Conservation (phyloP, 1,284 basidiomycete genomes). For the Laetiporus sulphureus region DNA sequence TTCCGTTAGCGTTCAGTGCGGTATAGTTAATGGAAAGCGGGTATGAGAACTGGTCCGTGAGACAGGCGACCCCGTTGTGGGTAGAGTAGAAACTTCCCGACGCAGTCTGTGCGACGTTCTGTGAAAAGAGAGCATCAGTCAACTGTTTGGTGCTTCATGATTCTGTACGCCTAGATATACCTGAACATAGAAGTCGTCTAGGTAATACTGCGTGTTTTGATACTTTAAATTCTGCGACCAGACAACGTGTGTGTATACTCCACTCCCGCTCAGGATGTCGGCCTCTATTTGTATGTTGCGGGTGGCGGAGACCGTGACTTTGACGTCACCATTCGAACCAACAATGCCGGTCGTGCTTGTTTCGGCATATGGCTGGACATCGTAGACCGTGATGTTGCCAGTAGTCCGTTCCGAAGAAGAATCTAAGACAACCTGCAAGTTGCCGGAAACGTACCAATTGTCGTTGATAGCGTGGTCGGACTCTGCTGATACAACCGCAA, state of each 20-base stretch:
- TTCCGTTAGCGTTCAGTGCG: constrained; percentile 30
- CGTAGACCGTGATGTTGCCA: constrained; percentile 55
- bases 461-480: constrained; percentile 54
- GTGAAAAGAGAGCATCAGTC: not conserved
- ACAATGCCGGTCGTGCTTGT: constrained; percentile 41
- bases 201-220: constrained; percentile 48
- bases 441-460: constrained; percentile 76
- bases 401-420: constrained; percentile 56
- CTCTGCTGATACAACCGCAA: constrained; percentile 72
- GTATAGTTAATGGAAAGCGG: constrained; percentile 59
- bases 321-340: constrained; percentile 36
- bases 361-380: constrained; percentile 48
- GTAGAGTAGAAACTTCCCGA: constrained; percentile 48
- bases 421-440: constrained; percentile 64
- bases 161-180: constrained; percentile 23
- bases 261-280: constrained; percentile 52
- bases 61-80: constrained; percentile 47
- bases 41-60: constrained; percentile 59
- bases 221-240: constrained; percentile 50
- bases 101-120: constrained; percentile 60
- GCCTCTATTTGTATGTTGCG: constrained; percentile 50
- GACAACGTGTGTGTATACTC: constrained; percentile 42
- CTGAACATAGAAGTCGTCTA: constrained; percentile 42
- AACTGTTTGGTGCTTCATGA: not conserved
- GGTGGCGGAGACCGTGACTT: constrained; percentile 48